Evolutionary conservation across 805 yeast genomes (phyloP).

Genomic region (Hanseniaspora lindneri): DNA sequence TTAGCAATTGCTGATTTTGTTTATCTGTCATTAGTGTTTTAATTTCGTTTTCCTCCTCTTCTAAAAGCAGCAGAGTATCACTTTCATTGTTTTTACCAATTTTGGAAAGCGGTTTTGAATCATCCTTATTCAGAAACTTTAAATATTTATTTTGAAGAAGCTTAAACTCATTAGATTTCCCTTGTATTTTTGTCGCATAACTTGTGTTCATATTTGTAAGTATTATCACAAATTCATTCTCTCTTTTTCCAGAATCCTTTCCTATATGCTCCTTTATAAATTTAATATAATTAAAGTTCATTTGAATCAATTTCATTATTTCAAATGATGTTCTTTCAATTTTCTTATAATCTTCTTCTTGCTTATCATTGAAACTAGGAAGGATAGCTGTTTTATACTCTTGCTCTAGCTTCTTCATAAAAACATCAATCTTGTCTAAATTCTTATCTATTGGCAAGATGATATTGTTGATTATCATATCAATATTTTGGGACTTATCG

Average conservation of each 20-base stretch:
- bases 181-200: constrained; percentile 77
- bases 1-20: constrained; percentile 24
- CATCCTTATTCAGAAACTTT: constrained; percentile 71
- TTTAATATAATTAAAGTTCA: constrained; percentile 65
- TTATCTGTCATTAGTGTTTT: constrained; percentile 26
- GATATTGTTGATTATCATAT: constrained; percentile 23
- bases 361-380: constrained; percentile 78
- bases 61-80: constrained; percentile 23
- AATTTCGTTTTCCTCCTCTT: constrained; percentile 30
- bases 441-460: constrained; percentile 52
- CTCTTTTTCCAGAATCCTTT: constrained; percentile 31
- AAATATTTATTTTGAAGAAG: constrained; percentile 82
- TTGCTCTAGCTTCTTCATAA: constrained; percentile 44
- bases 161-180: constrained; percentile 62
- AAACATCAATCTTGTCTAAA: constrained; percentile 39
- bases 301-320: constrained; percentile 66
- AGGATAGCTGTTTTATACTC: constrained; percentile 71
- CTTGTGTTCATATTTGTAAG: constrained; percentile 70
- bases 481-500: constrained; percentile 63
- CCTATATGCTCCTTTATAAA: constrained; percentile 40
- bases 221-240: constrained; percentile 44
- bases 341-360: constrained; percentile 51
- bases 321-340: constrained; percentile 68
- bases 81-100: constrained; percentile 17
- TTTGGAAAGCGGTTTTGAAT: constrained; percentile 41